Percentiles rank a stretch among this genome's conserved stretches.
These are phyloP conservation scores for Solanum medicagineum DNA, from an alignment of 257 asterid species.

Conservation along the genomic window DNA sequence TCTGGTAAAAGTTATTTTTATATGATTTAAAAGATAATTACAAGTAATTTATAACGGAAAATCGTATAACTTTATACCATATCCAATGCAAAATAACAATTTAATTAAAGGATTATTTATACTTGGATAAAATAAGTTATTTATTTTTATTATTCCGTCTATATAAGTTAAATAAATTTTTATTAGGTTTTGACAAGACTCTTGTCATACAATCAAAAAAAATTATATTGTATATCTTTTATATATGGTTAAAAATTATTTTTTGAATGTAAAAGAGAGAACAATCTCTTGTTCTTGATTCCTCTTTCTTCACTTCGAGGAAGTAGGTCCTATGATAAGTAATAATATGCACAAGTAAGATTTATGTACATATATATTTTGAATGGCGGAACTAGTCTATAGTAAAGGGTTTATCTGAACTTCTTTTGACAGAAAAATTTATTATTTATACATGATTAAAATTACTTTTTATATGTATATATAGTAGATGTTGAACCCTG, in stretches of 20 bases:
- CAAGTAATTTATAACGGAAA: neutral
- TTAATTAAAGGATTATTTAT: neutral
- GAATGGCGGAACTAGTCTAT: no score
- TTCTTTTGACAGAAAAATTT: no score
- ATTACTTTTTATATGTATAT: no score
- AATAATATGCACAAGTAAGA: neutral
- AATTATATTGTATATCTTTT: no score
- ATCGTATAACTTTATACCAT: neutral
- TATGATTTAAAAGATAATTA: neutral
- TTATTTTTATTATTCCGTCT: no score
- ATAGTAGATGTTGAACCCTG: neutral
- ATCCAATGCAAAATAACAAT: neutral
- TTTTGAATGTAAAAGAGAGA: neutral
- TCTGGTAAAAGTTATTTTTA: constrained; percentile 31
- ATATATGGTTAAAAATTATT: neutral
- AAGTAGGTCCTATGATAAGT: neutral
- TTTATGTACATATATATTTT: neutral
- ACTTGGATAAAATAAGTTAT: neutral
- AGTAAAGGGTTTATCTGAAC: no score
- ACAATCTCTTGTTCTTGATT: neutral
- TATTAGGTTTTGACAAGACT: no score
- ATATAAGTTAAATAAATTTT: no score
- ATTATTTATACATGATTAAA: no score
- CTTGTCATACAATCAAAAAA: no score
- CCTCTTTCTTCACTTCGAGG: neutral